Percentiles rank a stretch among this genome's conserved stretches.
Conservation (phyloP, 441 rosid species). For the Flueggea neowawraea region DNA sequence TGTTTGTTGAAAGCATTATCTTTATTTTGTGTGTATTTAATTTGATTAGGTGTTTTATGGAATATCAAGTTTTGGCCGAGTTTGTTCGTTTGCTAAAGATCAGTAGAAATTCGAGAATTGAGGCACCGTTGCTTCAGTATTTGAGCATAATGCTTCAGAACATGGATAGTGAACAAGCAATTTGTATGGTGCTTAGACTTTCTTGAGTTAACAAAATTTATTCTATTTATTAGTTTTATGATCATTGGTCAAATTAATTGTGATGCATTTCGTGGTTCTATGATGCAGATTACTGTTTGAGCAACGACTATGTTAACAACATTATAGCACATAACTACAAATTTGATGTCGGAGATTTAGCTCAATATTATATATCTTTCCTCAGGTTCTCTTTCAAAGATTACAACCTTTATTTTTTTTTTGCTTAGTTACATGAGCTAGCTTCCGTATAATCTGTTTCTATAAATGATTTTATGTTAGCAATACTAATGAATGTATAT, state of each 20-base stretch:
- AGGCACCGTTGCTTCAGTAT: conserved; percentile 65
- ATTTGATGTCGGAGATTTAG: conserved; percentile 58
- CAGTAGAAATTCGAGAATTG: conserved; percentile 43
- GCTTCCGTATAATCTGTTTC: neutral
- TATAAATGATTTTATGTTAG: conserved; percentile 6
- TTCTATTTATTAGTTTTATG: neutral
- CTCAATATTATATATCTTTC: conserved; percentile 59
- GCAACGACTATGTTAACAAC: conserved; percentile 67
- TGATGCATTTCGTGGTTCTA: conserved; percentile 5
- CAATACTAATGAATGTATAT: neutral
- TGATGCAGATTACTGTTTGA: conserved; percentile 65
- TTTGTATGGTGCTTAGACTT: conserved; percentile 38
- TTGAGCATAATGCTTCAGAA: conserved; percentile 77
- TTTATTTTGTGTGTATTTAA: neutral
- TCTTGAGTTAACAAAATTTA: neutral
- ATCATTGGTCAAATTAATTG: neutral
- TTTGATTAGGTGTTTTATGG: conserved; percentile 59
- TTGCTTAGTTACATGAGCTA: neutral
- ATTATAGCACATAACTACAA: conserved; percentile 50
- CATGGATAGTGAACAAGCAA: conserved; percentile 61
- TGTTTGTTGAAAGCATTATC: neutral
- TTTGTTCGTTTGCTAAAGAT: conserved; percentile 59
- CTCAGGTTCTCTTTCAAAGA: conserved; percentile 42
- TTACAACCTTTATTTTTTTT: neutral
- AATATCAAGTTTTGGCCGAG: conserved; percentile 66